Evolutionary conservation across 139 green algal species (phyloP).

Genomic region (Tetradesmus lagerheimii): DNA sequence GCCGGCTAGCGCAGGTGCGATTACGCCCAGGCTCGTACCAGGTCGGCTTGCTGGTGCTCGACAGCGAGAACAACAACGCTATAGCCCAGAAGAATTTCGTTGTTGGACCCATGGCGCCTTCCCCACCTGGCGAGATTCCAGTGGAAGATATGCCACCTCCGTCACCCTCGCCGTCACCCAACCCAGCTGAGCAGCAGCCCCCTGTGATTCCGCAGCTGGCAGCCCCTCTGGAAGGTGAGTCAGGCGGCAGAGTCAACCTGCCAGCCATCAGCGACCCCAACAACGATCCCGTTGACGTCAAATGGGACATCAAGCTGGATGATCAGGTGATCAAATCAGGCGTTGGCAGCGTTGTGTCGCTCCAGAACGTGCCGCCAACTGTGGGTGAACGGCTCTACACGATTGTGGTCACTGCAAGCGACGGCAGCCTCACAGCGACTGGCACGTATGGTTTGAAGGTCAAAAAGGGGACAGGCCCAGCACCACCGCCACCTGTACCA

Average conservation of each 20-base stretch:
- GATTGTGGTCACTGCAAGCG: constrained; percentile 23
- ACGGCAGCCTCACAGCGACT: constrained; percentile 13
- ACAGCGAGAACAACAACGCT: neutral
- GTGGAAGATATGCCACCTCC: constrained; percentile 10
- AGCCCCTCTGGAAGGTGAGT: neutral
- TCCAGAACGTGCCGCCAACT: neutral
- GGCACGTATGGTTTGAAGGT: constrained; percentile 7
- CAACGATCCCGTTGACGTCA: constrained; percentile 6
- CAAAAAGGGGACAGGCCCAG: neutral
- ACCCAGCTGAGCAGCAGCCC: neutral
- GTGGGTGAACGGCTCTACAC: neutral
- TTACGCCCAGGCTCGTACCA: constrained; percentile 29
- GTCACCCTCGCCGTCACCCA: neutral
- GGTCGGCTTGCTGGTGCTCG: constrained; percentile 42
- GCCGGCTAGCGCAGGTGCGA: neutral
- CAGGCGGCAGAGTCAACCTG: neutral
- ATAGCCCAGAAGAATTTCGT: constrained; percentile 42
- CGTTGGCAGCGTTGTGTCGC: constrained; percentile 10
- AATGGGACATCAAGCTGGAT: constrained; percentile 22
- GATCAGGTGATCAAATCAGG: neutral
- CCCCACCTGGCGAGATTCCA: neutral
- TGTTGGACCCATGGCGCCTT: neutral
- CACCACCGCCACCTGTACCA: neutral
- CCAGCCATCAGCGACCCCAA: constrained; percentile 25
- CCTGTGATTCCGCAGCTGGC: constrained; percentile 7